Conservation (phyloP, 1,284 basidiomycete genomes). For the Ustilago sp. region DNA sequence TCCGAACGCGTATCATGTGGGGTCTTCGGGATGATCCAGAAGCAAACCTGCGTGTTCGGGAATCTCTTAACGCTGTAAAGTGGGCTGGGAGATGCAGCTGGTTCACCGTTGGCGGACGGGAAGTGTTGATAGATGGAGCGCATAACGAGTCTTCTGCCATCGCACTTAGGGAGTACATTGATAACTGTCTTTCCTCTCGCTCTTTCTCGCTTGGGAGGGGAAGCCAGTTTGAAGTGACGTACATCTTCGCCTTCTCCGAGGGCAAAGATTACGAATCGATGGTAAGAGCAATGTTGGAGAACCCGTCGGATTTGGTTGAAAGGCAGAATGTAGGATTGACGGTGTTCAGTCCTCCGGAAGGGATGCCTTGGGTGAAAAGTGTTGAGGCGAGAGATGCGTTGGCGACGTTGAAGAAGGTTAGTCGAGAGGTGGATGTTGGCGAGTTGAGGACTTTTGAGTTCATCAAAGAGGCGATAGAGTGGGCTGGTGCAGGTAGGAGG, state of each 20-base stretch:
- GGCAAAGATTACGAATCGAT: slow-evolving; percentile 62
- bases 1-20: slow-evolving; percentile 61
- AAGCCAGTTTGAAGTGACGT: slow-evolving; percentile 46
- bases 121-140: slow-evolving; percentile 85
- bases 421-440: slow-evolving; percentile 17
- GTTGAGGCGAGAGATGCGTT: slow-evolving; percentile 23
- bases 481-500: slow-evolving; percentile 20
- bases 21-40: slow-evolving; percentile 48
- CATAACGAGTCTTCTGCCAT: slow-evolving; percentile 88
- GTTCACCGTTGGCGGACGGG: slow-evolving; percentile 65
- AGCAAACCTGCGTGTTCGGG: slow-evolving; percentile 35
- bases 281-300: slow-evolving; percentile 44
- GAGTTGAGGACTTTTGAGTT: slow-evolving; percentile 21
- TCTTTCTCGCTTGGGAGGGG: slow-evolving; percentile 1
- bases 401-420: slow-evolving; percentile 13
- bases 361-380: slow-evolving; percentile 67
- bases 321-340: slow-evolving; percentile 57
- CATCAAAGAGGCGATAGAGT: slow-evolving; percentile 41
- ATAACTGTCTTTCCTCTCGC: slow-evolving; percentile 57
- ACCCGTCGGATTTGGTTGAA: slow-evolving; percentile 10
- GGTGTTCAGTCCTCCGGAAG: slow-evolving; percentile 65
- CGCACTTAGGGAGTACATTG: slow-evolving; percentile 80
- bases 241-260: slow-evolving; percentile 62
- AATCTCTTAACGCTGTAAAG: slow-evolving; percentile 38
- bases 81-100: slow-evolving; percentile 91